phyloP scores from a whole-genome alignment of 768 basidiomycete genomes.

The Serendipita vermifera region DNA sequence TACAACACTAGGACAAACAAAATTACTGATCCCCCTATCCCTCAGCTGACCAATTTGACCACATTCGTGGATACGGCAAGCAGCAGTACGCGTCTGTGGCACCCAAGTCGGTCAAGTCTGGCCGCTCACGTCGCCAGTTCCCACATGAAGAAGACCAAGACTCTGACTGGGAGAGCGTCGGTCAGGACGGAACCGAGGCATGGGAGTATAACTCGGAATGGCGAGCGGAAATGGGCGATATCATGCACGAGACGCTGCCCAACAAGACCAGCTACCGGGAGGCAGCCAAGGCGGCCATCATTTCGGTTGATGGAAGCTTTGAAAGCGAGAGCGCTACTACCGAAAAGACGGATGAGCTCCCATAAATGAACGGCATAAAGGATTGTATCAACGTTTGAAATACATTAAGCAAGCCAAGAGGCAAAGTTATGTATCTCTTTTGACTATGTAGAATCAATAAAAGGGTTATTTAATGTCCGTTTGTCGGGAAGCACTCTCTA shows the following conservation, averaged over 20 bases:
- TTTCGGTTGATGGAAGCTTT: not conserved
- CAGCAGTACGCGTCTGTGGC: constrained; percentile 1
- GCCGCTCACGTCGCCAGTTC: not conserved
- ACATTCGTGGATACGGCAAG: constrained; percentile 1
- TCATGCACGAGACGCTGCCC: not conserved
- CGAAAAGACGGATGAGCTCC: constrained; percentile 9
- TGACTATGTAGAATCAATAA: too few relatives aligned
- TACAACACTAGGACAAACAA: not conserved
- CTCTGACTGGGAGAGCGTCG: constrained; percentile 1
- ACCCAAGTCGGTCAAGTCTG: not conserved
- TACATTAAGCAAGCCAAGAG: too few relatives aligned
- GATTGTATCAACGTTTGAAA: too few relatives aligned
- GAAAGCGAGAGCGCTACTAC: constrained; percentile 4
- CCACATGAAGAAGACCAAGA: constrained; percentile 4
- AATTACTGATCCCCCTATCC: not conserved
- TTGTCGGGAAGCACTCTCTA: too few relatives aligned
- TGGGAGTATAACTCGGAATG: constrained; percentile 9
- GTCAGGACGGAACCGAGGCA: not conserved
- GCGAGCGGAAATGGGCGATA: constrained; percentile 7
- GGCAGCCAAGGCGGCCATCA: not conserved
- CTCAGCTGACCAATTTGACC: constrained; percentile 3
- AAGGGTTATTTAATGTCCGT: too few relatives aligned
- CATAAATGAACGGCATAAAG: too few relatives aligned
- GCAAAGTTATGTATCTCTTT: too few relatives aligned
- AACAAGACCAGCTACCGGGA: not conserved